A percentile compares a stretch with the other conserved stretches of the same genome.
These are phyloP conservation scores for Backusella westeae DNA, from an alignment of 192 early-diverging fungal species.

Conservation along the genomic window DNA sequence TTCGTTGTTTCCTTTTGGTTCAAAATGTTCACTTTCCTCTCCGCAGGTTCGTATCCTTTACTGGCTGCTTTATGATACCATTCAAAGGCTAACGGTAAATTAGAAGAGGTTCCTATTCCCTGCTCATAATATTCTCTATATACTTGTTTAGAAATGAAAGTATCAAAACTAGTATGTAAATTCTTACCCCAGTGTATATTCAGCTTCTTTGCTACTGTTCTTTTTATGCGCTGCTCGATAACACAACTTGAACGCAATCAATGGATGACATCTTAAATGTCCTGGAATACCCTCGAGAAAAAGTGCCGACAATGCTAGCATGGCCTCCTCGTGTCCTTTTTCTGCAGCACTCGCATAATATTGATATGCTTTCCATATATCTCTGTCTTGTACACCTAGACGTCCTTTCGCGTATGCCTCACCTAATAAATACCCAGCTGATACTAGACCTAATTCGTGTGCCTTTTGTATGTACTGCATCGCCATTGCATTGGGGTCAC, in stretches of 20 bases:
- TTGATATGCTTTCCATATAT: background rate
- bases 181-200: background rate
- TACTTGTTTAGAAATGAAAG: background rate
- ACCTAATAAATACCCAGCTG: background rate
- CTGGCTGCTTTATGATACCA: background rate
- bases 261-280: background rate
- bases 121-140: background rate
- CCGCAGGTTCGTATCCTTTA: background rate
- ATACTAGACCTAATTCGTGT: background rate
- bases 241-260: background rate
- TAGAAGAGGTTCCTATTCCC: background rate
- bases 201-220: background rate
- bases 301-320: background rate
- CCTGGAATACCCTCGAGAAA: background rate
- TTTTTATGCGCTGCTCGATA: background rate
- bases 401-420: background rate
- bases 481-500: background rate
- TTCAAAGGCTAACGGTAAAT: background rate
- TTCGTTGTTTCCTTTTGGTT: background rate
- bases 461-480: background rate
- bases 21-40: background rate
- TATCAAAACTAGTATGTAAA: background rate
- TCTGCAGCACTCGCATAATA: slow-evolving; percentile 1
- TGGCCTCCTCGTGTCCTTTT: background rate
- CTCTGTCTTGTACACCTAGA: background rate